Evolutionary conservation across 1,284 basidiomycete genomes (phyloP), one percentile per base, ranked within the genome.

Genomic region (Ustilago nuda): DNA sequence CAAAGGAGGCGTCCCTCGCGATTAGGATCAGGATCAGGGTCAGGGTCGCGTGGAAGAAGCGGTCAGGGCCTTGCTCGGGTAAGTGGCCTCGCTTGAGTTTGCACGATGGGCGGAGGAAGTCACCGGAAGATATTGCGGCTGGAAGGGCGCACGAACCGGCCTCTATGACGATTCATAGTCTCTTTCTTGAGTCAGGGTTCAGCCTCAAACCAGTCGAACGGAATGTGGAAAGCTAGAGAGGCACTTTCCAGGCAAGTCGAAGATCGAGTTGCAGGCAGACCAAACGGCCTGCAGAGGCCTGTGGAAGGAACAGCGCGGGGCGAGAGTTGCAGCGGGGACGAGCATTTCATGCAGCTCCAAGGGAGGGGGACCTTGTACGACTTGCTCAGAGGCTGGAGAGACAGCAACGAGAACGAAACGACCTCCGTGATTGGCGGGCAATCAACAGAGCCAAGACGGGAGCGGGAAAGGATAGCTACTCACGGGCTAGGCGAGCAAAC

Each of bases 101-200:
- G 45, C 32, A 58, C 56, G 45, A 58, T 58, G 45, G 56, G 43
- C 56, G 56, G 56, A 58, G 35, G 45, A 37, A 48, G 30, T 13
- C 41, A 50, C 48, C 27, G 32, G 48, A 50, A 50, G 3, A 50
- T 50, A 32, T 32, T 30, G 27, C 12, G 36, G 35, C 33, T 30
- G 19, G 17, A 30, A 55, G 23, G 45, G n/a, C 37, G 55, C 55
- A 56, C 55, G 9, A 30, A 56, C 55, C 55, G 39, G 19, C n/a
- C 27, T 37, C 37, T 43, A 4, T 35, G n/a, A 15, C 35, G 19
- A 19, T 35, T 33, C 52, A 11, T 27, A 43, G 19, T 30, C 41
- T 33, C 41, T 32, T 35, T 33, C 39, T 8, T 36, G 15, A 35
- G 27, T 23, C 13, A 45, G 45, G 43, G 32, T 58, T 46, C 45